These are phyloP conservation scores for Phytophthora macrochlamydospora DNA, from an alignment of 352 stramenopile genomes.

Conservation along the genomic window DNA sequence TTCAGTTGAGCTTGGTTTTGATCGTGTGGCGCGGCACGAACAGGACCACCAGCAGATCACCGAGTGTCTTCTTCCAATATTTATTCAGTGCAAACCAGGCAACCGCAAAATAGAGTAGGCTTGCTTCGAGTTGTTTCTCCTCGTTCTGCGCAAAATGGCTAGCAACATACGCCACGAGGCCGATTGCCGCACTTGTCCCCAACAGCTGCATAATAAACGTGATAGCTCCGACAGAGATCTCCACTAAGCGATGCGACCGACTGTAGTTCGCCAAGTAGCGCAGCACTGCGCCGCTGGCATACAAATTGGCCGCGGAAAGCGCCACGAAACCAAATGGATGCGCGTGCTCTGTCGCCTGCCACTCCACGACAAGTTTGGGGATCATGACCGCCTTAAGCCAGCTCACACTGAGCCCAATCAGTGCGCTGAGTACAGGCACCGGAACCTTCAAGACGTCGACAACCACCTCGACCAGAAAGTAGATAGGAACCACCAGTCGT, in stretches of 20 bases:
- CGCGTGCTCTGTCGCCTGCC: slow-evolving; percentile 45
- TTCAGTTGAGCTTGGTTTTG: slow-evolving; percentile 19
- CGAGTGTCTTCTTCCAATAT: slow-evolving; percentile 65
- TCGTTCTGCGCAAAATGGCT: slow-evolving; percentile 60
- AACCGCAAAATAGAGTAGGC: slow-evolving; percentile 62
- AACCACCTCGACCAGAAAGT: slow-evolving; percentile 48
- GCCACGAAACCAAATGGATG: slow-evolving; percentile 67
- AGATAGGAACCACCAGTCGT: slow-evolving; percentile 63
- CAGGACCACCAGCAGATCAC: slow-evolving; percentile 33
- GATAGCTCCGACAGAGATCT: slow-evolving; percentile 40
- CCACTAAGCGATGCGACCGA: slow-evolving; percentile 37
- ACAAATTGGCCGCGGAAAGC: slow-evolving; percentile 73
- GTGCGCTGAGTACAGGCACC: slow-evolving; percentile 46
- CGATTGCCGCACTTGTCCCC: slow-evolving; percentile 43
- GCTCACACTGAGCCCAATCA: slow-evolving; percentile 62
- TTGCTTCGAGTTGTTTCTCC: slow-evolving; percentile 56
- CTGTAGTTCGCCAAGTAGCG: slow-evolving; percentile 61
- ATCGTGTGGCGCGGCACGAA: slow-evolving; percentile 27
- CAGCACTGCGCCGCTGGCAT: slow-evolving; percentile 63
- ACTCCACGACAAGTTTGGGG: slow-evolving; percentile 66
- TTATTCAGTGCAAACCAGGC: slow-evolving; percentile 78
- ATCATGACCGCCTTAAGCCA: slow-evolving; percentile 81
- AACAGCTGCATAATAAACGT: slow-evolving; percentile 56
- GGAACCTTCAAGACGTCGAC: slow-evolving; percentile 50
- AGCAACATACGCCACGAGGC: slow-evolving; percentile 58